phyloP scores from a whole-genome alignment of 805 yeast genomes.

The Isabelozyma gotoi region DNA sequence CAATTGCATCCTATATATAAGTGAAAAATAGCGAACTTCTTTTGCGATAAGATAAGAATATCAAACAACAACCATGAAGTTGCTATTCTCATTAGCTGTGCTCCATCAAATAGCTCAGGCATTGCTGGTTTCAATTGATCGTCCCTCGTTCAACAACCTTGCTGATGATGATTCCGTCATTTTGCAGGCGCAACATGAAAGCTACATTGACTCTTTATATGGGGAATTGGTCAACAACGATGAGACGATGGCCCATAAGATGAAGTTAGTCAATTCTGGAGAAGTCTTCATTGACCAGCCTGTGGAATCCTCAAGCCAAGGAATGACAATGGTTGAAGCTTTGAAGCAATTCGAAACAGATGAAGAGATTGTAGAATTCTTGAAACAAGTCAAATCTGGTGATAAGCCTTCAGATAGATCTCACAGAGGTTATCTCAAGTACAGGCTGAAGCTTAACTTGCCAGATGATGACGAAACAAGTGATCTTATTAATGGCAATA shows the following conservation, averaged over 20 bases:
- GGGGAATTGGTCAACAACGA: conserved; percentile 21
- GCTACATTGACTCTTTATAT: conserved; percentile 20
- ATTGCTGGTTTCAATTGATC: background rate
- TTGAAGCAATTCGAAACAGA: background rate
- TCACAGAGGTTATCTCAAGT: conserved; percentile 10
- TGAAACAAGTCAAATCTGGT: conserved; percentile 1
- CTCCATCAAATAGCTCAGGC: background rate
- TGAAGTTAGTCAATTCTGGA: conserved; percentile 1
- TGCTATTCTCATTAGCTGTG: background rate
- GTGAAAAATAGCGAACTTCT: background rate
- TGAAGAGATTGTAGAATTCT: conserved; percentile 1
- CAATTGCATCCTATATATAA: too few relatives aligned
- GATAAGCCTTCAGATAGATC: conserved; percentile 3
- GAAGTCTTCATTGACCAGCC: background rate
- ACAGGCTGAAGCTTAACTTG: conserved; percentile 18
- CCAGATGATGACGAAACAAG: conserved; percentile 37
- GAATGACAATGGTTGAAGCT: background rate
- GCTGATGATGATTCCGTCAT: background rate
- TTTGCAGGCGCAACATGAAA: background rate
- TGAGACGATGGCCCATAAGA: background rate
- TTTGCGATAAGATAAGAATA: background rate
- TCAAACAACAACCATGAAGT: background rate
- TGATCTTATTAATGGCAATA: conserved; percentile 18
- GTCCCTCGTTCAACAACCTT: background rate
- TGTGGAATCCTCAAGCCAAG: background rate